Evolutionary conservation across 345 rosid species (phyloP).

Genomic region (Murraya koenigii): DNA sequence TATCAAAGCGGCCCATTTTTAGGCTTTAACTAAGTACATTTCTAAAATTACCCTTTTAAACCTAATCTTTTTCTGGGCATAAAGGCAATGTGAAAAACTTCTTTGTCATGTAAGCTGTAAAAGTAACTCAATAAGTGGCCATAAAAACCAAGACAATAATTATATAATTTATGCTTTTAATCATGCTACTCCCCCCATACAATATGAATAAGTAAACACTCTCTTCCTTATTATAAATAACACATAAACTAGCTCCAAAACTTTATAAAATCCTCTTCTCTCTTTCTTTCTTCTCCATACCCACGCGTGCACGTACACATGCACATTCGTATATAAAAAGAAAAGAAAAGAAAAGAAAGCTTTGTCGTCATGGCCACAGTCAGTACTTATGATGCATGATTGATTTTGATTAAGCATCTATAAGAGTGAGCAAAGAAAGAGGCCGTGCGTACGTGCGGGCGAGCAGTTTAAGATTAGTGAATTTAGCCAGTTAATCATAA

Average conservation of each 20-base stretch:
- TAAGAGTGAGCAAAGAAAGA: constrained; percentile 17
- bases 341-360: background rate
- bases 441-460: constrained; percentile 25
- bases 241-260: background rate
- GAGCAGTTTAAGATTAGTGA: constrained; percentile 5
- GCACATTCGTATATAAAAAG: constrained; percentile 17
- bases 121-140: background rate
- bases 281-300: constrained; percentile 7
- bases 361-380: background rate
- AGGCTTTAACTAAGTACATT: constrained; percentile 6
- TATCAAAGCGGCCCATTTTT: background rate
- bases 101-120: background rate
- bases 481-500: constrained; percentile 18
- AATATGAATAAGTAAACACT: background rate
- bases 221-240: background rate
- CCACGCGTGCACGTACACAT: constrained; percentile 39
- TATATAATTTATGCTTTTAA: background rate
- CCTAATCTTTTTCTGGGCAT: background rate
- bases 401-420: background rate
- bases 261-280: background rate
- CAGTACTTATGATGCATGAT: background rate
- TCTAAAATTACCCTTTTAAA: background rate
- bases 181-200: constrained; percentile 3
- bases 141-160: background rate
- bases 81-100: background rate